A percentile compares a stretch with the other conserved stretches of the same genome.
These are phyloP conservation scores for Arthrobotrys conoides DNA, from an alignment of 2,329 filamentous ascomycete genomes.

Conservation along the genomic window DNA sequence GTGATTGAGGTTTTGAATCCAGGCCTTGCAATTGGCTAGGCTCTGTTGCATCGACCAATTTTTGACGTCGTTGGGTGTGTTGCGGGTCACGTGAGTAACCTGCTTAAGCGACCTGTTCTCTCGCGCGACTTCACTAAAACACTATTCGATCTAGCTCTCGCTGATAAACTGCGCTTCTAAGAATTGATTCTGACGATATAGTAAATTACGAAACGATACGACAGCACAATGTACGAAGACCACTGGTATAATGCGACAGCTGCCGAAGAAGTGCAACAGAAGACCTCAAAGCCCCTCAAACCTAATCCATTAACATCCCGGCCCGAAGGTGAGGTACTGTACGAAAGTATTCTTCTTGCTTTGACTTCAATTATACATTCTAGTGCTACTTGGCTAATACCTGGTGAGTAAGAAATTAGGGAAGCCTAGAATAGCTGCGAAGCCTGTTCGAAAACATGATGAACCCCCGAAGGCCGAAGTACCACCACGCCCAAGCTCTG, in stretches of 20 bases:
- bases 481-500: slow-evolving; percentile 62
- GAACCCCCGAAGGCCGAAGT: slow-evolving; percentile 62
- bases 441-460: slow-evolving; percentile 43
- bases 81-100: slow-evolving; percentile 41
- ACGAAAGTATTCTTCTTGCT: slow-evolving; percentile 37
- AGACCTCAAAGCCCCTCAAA: slow-evolving; percentile 27
- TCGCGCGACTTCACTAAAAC: slow-evolving; percentile 10
- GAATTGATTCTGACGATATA: background rate
- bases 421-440: slow-evolving; percentile 14
- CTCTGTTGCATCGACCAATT: slow-evolving; percentile 39
- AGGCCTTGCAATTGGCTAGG: background rate
- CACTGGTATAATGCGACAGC: slow-evolving; percentile 62
- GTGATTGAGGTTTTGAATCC: slow-evolving; percentile 6
- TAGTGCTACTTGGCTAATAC: slow-evolving; percentile 25
- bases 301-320: slow-evolving; percentile 31
- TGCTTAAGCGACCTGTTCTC: slow-evolving; percentile 40
- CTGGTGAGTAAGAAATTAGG: slow-evolving; percentile 9
- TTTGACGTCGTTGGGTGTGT: slow-evolving; percentile 29
- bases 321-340: slow-evolving; percentile 59
- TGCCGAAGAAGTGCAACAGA: slow-evolving; percentile 43
- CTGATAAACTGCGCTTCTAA: slow-evolving; percentile 10
- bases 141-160: background rate
- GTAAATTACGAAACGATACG: background rate
- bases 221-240: slow-evolving; percentile 63
- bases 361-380: background rate